Percentiles rank a stretch among this genome's conserved stretches.
phyloP scores from a whole-genome alignment of 179 eudicot genomes.

The Camellia oleifera region DNA sequence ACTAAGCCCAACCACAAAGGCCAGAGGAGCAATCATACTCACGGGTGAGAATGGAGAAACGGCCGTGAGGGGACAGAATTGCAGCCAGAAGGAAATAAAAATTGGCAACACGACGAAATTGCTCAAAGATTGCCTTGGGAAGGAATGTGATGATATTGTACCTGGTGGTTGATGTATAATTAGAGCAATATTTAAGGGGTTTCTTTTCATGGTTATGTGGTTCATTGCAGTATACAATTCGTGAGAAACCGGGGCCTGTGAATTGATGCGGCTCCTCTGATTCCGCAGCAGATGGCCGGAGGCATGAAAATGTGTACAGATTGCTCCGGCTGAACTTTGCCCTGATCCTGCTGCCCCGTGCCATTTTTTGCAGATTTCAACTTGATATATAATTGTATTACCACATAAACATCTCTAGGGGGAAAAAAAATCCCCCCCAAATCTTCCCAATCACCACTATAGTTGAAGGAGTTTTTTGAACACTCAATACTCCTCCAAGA shows the following conservation, averaged over 20 bases:
- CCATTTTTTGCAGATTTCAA: constrained; percentile 34
- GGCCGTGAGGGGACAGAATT: constrained; percentile 49
- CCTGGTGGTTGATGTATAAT: constrained; percentile 72
- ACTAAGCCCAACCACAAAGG: constrained; percentile 56
- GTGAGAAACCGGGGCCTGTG: constrained; percentile 61
- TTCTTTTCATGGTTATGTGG: constrained; percentile 45
- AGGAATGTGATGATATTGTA: constrained; percentile 56
- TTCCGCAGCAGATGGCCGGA: constrained; percentile 25
- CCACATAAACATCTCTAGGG: constrained; percentile 2
- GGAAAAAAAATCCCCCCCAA: constrained; percentile 28
- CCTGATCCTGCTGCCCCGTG: constrained; percentile 57
- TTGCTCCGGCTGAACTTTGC: constrained; percentile 56
- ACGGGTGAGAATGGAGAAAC: constrained; percentile 46
- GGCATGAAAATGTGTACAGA: constrained; percentile 64
- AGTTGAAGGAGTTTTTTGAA: constrained; percentile 53
- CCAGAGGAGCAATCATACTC: constrained; percentile 60
- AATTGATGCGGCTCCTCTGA: constrained; percentile 28
- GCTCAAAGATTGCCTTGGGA: constrained; percentile 90
- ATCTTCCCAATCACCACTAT: constrained; percentile 36
- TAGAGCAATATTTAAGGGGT: constrained; percentile 53
- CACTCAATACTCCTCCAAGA: not conserved
- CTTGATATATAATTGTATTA: constrained; percentile 4
- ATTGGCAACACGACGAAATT: constrained; percentile 94
- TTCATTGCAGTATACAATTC: constrained; percentile 64
- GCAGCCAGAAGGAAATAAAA: constrained; percentile 85